Base-by-base conservation (phyloP, 1,284 basidiomycete genomes). In the Rhodotorula sp. region DNA sequence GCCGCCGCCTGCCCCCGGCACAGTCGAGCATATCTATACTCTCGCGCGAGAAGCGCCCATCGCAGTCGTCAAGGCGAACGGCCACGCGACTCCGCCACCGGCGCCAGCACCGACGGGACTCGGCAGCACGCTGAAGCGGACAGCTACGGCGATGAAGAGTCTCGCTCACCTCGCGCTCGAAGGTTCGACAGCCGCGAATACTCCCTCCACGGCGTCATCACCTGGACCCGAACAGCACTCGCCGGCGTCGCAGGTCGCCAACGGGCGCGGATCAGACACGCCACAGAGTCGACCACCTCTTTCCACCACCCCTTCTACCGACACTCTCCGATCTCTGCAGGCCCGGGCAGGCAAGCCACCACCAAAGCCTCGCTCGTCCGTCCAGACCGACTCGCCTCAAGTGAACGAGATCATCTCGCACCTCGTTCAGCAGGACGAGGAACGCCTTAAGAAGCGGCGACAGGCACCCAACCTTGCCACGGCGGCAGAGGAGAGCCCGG, bases 201-300 rank as follows among this genome's bases (percentile, higher is more conserved):
- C 60, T 10, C 66, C 56, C 16, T 68, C 70, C 1, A 63, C 66
- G 5, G 62, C 70, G 26, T 52, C 70, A 12, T 64, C 70, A 6
- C 70, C 70, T 4, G 60, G 64, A 0, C 70, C 60, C n/a, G 88
- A 18, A 88, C 81, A 89, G 88, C 4, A 74, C 1, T 58, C 69
- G 47, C 54, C 16, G 12, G 26, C 26, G 10, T 12, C 67, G 55
- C 62, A 70, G 52, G 65, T 65, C 5, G 34, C 58, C 15, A 70
- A 74, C 38, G 58, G 59, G 28, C 48, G 31, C 8, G 60, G 61
- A 23, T n/a, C 63, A n/a, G 55, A 62, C 50, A 47, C 54, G 10
- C 15, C 60, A 16, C 26, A 64, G 62, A 28, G 14, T 23, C 76
- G 64, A 45, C 71, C 71, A 31, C 64, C 34, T 15, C 62, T 74